Percentiles rank a stretch among this genome's conserved stretches.
Conservation (phyloP, 2,329 filamentous ascomycete genomes). For the Botrytis elliptica region DNA sequence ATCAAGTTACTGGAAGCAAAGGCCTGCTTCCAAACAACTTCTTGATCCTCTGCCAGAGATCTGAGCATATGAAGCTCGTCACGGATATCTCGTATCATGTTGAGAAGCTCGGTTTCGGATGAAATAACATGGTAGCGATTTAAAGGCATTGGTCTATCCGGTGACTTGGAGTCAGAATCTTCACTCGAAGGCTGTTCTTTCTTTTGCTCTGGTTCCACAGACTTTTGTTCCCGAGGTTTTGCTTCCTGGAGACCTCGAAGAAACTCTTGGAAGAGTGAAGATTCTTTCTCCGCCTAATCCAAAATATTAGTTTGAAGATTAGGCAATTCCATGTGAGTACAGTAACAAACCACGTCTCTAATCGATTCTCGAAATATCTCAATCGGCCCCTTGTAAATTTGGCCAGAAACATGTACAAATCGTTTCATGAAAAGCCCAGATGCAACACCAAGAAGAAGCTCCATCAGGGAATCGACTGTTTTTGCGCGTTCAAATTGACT, state of each 20-base stretch:
- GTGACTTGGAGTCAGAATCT: background rate
- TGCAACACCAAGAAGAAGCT: background rate
- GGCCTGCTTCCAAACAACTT: constrained; percentile 30
- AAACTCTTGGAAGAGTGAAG: background rate
- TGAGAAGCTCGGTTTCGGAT: constrained; percentile 44
- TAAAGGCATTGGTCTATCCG: background rate
- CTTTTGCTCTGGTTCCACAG: background rate
- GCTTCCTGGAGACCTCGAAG: background rate
- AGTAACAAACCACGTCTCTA: background rate
- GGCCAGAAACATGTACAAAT: background rate
- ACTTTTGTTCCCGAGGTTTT: background rate
- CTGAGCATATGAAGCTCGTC: constrained; percentile 51
- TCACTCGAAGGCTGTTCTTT: background rate
- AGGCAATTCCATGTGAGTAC: too few relatives aligned
- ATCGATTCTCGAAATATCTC: constrained; percentile 13
- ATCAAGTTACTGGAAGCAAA: constrained; percentile 25
- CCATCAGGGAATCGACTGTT: background rate
- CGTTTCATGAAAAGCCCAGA: background rate
- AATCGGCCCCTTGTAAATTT: background rate
- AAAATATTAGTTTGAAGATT: background rate
- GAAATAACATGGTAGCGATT: constrained; percentile 7
- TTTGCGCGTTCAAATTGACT: background rate
- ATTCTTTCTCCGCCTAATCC: background rate
- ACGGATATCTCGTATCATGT: constrained; percentile 48
- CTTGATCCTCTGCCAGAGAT: constrained; percentile 41